Base-by-base conservation (phyloP, 2,329 filamentous ascomycete genomes). In the Colletotrichum tamarilloi region DNA sequence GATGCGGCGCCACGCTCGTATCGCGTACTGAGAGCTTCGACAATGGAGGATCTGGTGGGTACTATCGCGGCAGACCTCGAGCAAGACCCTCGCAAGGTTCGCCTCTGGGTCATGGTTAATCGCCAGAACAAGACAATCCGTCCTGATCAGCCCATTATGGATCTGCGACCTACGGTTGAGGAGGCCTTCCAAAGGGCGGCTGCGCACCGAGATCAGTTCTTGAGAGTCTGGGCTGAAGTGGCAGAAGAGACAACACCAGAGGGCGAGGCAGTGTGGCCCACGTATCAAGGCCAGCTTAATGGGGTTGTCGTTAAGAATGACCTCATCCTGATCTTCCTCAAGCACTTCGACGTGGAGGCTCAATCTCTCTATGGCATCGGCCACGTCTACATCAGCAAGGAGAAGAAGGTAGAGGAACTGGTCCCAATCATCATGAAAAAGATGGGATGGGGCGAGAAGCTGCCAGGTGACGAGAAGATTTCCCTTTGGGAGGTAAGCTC, bases 51-150 rank as follows among this genome's bases (percentile, higher is more conserved):
- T 8, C 92, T 98, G 75, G 90, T 92, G 5, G 85, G 87, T 30
- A 88, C 88, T 26, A 88, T 98, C 73, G 95, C 93, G 0, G 84
- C 90, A 52, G 93, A 97, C 69, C 87, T 93, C 62, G 88, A 86
- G 0, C 83, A 93, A 62, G 91, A 95, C 57, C 87, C 92, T 0
- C 91, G 91, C 69, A 89, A 90, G 74, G 84, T 98, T 28, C 91
- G 97, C 26, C 89, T 98, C 22, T 99, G 97, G 97, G 91, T 95
- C 67, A 98, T 99, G 95, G 97, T 99, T 1, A 98, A 98, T 80
- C 93, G 97, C 12, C 97, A 99, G 82, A 99, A 99, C 81, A 98
- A 98, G 83, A 99, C 97, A 0, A 93, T 95, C 49, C 91, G 97
- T 22, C 97, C 97, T 0, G 97, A 99, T 80, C 92, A 94, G 72